phyloP scores from a whole-genome alignment of 371 early-diverging fungal species.

The Circinella umbellata region DNA sequence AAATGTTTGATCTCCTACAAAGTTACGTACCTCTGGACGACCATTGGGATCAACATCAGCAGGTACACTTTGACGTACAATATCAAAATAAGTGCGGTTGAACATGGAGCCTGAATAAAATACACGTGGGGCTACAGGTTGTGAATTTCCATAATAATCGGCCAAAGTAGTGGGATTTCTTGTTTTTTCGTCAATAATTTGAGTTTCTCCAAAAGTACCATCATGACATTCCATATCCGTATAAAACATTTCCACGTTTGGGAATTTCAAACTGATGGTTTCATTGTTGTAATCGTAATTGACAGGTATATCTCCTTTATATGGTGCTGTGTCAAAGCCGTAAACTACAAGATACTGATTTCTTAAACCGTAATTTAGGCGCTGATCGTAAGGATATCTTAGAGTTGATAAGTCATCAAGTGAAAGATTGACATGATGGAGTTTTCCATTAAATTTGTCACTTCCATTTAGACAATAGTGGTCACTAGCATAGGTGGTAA shows the following conservation, averaged over 20 bases:
- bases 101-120: constrained; percentile 32
- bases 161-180: not conserved
- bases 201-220: constrained; percentile 9
- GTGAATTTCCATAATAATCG: constrained; percentile 5
- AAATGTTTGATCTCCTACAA: constrained; percentile 35
- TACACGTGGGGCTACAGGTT: constrained; percentile 13
- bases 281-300: not conserved
- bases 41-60: not conserved
- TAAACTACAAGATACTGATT: not conserved
- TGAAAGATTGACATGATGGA: not conserved
- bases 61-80: constrained; percentile 17
- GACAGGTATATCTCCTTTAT: not conserved
- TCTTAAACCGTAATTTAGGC: constrained; percentile 6
- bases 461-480: not conserved
- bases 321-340: not conserved
- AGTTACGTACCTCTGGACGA: constrained; percentile 20
- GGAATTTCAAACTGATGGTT: constrained; percentile 1
- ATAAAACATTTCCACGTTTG: constrained; percentile 4
- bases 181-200: not conserved
- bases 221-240: constrained; percentile 7
- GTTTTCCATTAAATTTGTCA: not conserved
- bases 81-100: constrained; percentile 26
- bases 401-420: not conserved
- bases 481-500: not conserved
- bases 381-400: constrained; percentile 1